Conservation (phyloP, 176 grass and related monocot species). For the Oryza glaberrima region DNA sequence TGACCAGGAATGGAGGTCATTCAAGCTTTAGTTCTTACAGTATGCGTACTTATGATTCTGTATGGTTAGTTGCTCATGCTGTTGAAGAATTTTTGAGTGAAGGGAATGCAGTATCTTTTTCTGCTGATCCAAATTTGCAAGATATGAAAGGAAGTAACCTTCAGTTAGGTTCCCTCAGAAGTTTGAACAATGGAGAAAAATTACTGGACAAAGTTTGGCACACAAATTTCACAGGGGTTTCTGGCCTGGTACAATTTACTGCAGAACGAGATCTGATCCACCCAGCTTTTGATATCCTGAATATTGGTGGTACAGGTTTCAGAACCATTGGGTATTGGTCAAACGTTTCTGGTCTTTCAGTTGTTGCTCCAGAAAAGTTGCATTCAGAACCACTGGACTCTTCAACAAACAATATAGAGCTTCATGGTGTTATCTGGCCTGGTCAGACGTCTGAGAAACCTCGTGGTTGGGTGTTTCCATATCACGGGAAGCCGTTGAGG, state of each 20-base stretch:
- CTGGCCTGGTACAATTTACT: conserved; percentile 71
- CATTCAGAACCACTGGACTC: conserved; percentile 38
- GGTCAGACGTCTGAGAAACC: conserved; percentile 71
- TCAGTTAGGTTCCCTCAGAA: conserved; percentile 59
- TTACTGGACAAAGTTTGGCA: conserved; percentile 63
- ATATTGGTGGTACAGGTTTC: conserved; percentile 70
- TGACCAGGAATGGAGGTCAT: conserved; percentile 33
- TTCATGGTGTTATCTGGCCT: conserved; percentile 80
- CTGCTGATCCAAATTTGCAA: conserved; percentile 51
- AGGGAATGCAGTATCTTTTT: conserved; percentile 70
- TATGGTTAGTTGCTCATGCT: conserved; percentile 87
- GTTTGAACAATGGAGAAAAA: conserved; percentile 63
- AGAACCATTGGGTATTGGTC: conserved; percentile 87
- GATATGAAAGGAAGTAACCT: conserved; percentile 59
- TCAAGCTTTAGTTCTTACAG: conserved; percentile 61
- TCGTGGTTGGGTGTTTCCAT: conserved; percentile 76
- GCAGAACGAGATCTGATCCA: conserved; percentile 63
- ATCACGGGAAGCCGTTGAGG: conserved; percentile 74
- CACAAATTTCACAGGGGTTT: conserved; percentile 73
- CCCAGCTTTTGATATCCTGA: conserved; percentile 78
- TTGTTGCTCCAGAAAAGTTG: conserved; percentile 57
- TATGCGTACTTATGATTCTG: conserved; percentile 78
- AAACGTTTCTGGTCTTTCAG: conserved; percentile 67
- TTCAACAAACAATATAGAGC: conserved; percentile 46
- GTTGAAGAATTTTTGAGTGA: conserved; percentile 73